Evolutionary conservation across 2,329 filamentous ascomycete genomes (phyloP), one percentile per base, ranked within the genome.

Genomic region (Ophiostoma sp.): DNA sequence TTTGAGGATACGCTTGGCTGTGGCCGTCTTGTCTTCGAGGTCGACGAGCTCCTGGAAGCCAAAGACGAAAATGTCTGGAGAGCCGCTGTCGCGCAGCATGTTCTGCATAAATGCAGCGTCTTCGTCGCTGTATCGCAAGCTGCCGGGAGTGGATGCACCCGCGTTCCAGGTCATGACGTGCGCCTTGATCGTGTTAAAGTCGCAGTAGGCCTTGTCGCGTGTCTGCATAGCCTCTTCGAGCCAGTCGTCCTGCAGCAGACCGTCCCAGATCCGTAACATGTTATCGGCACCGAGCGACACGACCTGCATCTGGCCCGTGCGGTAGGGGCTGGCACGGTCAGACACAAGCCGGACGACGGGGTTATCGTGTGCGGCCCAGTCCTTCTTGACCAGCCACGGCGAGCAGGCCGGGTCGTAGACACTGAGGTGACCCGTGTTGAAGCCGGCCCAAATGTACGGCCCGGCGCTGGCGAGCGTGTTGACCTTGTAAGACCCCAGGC

Each of bases 1-100:
- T 79, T 95, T 96, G 80, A 98, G 91, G 77, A 98, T 90, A 72
- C 93, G 94, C 83, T 96, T 98, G n/a, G 96, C 96, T 28, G 95
- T 98, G 69, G 97, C 92, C 77, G 95, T 97, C 84, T 98, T 98
- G 83, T 99, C 93, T 81, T 99, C 96, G 8, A 99, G 86, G 79
- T 99, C 96, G 3, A 99, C 96, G n/a, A 99, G 87, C 82, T 99
- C 96, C 81, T 99, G 96, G 81, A 99, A 99, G 0, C 95, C 95
- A 84, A 99, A 99, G 0, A 98, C 89, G 2, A 98, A 83, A 69
- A 99, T 94, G 77, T 98, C 96, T 0, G 96, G 94, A 8, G 92
- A 90, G 52, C 91, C 88, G 75, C 92, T 91, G n/a, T 88, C 89
- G 76, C 91, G 88, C 33, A 99, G 85, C 19, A 97, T 87, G 73